Evolutionary conservation across 2,329 filamentous ascomycete genomes (phyloP).

Genomic region (Fusarium napiforme): DNA sequence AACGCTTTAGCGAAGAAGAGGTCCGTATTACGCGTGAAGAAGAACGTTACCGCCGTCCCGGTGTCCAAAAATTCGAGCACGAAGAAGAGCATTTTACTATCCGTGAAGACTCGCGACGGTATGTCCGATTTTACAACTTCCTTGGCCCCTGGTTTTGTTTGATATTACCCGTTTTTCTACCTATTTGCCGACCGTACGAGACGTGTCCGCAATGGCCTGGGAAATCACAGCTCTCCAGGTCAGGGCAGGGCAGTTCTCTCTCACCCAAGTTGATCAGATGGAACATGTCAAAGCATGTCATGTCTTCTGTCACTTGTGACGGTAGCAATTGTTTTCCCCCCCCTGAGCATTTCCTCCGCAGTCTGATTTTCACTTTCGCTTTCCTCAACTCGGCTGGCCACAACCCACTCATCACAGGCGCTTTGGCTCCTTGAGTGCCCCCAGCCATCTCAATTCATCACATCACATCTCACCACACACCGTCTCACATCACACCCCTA

Average conservation of each 20-base stretch:
- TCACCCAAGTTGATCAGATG: constrained; percentile 20
- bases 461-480: constrained; percentile 32
- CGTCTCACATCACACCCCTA: constrained; percentile 33
- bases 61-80: constrained; percentile 57
- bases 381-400: constrained; percentile 26
- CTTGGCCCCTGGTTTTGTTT: background rate
- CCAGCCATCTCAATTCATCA: constrained; percentile 38
- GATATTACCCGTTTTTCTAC: background rate
- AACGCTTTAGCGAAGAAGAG: constrained; percentile 82
- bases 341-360: constrained; percentile 27
- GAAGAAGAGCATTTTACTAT: constrained; percentile 47
- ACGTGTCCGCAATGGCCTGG: background rate
- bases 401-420: constrained; percentile 41
- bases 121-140: constrained; percentile 48
- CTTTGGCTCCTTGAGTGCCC: constrained; percentile 27
- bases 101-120: constrained; percentile 64
- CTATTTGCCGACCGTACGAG: background rate
- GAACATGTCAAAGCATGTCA: constrained; percentile 13
- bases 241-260: background rate
- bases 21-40: constrained; percentile 82
- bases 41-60: constrained; percentile 79
- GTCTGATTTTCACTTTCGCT: constrained; percentile 13
- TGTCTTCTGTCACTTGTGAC: constrained; percentile 3
- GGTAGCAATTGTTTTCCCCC: constrained; percentile 25
- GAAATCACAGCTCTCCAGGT: background rate